These are phyloP conservation scores for Pascua guehoae DNA, from an alignment of 1,284 basidiomycete genomes.

Conservation along the genomic window DNA sequence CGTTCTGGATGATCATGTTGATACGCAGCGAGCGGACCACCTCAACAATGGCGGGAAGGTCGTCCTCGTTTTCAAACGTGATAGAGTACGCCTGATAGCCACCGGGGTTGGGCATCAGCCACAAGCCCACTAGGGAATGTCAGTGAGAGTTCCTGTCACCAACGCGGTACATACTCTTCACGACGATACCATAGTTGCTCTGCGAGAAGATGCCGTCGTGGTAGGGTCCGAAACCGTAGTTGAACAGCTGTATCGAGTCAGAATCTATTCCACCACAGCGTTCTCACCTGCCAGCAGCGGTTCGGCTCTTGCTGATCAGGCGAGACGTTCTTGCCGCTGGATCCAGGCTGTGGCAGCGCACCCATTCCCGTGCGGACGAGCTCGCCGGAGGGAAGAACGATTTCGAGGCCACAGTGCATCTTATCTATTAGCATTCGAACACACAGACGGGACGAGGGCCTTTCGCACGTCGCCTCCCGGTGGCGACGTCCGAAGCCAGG, in stretches of 20 bases:
- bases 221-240: slow-evolving; percentile 10
- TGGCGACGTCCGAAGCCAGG: too few species aligned
- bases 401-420: slow-evolving; percentile 12
- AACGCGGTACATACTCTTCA: not conserved
- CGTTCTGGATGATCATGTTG: slow-evolving; percentile 11
- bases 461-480: too few species aligned
- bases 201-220: slow-evolving; percentile 13
- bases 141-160: not conserved
- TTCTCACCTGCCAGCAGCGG: slow-evolving; percentile 6
- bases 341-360: slow-evolving; percentile 8
- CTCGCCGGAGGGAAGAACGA: slow-evolving; percentile 9
- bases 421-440: not conserved
- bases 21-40: slow-evolving; percentile 6
- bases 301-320: slow-evolving; percentile 11
- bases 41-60: slow-evolving; percentile 10
- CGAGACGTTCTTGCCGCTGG: not conserved
- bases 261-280: not conserved
- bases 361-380: slow-evolving; percentile 12
- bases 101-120: slow-evolving; percentile 11
- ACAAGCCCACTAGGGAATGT: slow-evolving; percentile 2
- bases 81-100: slow-evolving; percentile 12
- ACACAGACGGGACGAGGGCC: too few species aligned
- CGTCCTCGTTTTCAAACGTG: slow-evolving; percentile 9
- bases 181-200: slow-evolving; percentile 12
- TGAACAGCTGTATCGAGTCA: slow-evolving; percentile 4